These are phyloP conservation scores for Protoeuglena noctilucae DNA, from an alignment of 139 green algal species.

Conservation along the genomic window DNA sequence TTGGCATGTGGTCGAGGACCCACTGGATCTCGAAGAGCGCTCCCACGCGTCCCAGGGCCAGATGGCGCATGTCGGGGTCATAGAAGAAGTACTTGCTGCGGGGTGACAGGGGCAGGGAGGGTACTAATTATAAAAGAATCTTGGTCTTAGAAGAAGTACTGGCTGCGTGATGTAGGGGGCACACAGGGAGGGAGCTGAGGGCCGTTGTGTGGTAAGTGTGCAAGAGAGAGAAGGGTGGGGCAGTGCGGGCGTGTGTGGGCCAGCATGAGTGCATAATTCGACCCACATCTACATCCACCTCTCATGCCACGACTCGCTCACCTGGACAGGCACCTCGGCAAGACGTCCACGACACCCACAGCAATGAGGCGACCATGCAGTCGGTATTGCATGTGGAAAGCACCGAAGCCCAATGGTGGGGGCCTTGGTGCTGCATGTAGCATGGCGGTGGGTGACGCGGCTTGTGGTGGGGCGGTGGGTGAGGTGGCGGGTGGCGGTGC, in stretches of 20 bases:
- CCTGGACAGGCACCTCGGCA: constrained; percentile 8
- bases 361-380: constrained; percentile 24
- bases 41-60: constrained; percentile 15
- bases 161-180: too few relatives aligned
- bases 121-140: background rate
- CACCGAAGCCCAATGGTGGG: constrained; percentile 13
- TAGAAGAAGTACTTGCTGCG: constrained; percentile 31
- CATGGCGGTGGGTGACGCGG: background rate
- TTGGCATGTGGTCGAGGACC: background rate
- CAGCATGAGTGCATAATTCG: background rate
- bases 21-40: constrained; percentile 1
- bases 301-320: background rate
- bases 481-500: background rate
- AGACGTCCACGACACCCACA: constrained; percentile 28
- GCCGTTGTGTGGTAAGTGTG: background rate
- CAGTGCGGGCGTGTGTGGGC: background rate
- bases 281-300: constrained; percentile 11
- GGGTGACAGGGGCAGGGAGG: background rate
- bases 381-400: constrained; percentile 33
- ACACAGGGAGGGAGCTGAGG: background rate
- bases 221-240: background rate
- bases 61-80: constrained; percentile 21
- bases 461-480: background rate
- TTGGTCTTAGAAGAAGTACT: background rate
- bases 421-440: background rate